A percentile compares a stretch with the other conserved stretches of the same genome.
Conservation (phyloP, 2,329 filamentous ascomycete species). For the Neocucurbitaria cava region DNA sequence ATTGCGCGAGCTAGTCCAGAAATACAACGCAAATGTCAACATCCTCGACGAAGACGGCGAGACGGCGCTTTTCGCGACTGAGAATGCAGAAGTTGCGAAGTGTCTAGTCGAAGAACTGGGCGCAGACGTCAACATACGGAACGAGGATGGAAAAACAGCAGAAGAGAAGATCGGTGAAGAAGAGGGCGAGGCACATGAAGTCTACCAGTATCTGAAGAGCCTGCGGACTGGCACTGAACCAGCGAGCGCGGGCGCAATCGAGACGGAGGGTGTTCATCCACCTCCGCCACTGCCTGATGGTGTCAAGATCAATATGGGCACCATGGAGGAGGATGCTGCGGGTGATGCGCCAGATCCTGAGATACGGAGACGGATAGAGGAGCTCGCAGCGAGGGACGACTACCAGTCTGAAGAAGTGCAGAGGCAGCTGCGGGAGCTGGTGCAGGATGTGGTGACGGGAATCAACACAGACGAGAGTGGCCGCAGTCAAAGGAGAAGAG, state of each 20-base stretch:
- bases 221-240: slow-evolving; percentile 35
- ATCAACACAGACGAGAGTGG: slow-evolving; percentile 68
- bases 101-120: slow-evolving; percentile 83
- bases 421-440: slow-evolving; percentile 75
- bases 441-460: slow-evolving; percentile 79
- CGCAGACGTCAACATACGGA: slow-evolving; percentile 69
- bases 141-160: slow-evolving; percentile 80
- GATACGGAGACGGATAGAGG: slow-evolving; percentile 85
- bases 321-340: slow-evolving; percentile 64
- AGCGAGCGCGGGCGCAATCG: slow-evolving; percentile 26
- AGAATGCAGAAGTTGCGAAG: slow-evolving; percentile 78
- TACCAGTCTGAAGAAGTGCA: slow-evolving; percentile 84
- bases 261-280: slow-evolving; percentile 35
- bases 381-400: slow-evolving; percentile 82
- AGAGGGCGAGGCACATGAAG: slow-evolving; percentile 78
- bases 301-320: slow-evolving; percentile 77
- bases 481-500: slow-evolving; percentile 50
- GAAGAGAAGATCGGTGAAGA: slow-evolving; percentile 76
- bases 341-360: slow-evolving; percentile 77
- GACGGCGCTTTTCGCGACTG: slow-evolving; percentile 92
- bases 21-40: slow-evolving; percentile 80
- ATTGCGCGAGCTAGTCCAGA: slow-evolving; percentile 74
- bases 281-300: slow-evolving; percentile 76
- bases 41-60: slow-evolving; percentile 90
- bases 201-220: slow-evolving; percentile 72